Evolutionary conservation across 257 asterid genomes (phyloP), one percentile per base, ranked within the genome.

Genomic region (Salvia rosmarinus): DNA sequence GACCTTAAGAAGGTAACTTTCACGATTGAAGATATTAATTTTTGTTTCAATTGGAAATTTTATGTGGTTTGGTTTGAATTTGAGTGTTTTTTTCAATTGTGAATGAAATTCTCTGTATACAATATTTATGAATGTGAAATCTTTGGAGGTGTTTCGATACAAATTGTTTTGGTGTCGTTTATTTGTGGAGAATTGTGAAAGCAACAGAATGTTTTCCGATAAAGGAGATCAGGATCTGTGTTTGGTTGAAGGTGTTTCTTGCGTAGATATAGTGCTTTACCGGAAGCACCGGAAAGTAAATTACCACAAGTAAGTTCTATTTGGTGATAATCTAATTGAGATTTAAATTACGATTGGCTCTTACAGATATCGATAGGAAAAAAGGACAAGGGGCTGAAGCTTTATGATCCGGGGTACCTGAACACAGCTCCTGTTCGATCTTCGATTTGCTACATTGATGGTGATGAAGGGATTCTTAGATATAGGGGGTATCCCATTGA

Each of bases 361-460:
- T 63, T 78, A 63, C 91, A 92, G 98, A 90, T 92, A 80, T 81
- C 85, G 64, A 69, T 84, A 0, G 96, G 88, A 35, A 75, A 87
- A 63, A 51, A 80, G 80, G 99, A 94, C 79, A 94, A 94, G 85
- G 99, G 99, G 79, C 90, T 94, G 66, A 94, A 94, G 84, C 95
- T 94, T 54, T 94, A 91, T 76, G 99, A 94, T 83, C 99, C 99
- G 0, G 99, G 99, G 21, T 94, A 94, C 80, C 95, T 91, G 58
- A 94, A 94, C 78, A 94, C 98, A 5, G 99, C 99, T 64, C 99
- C 99, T 0, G 99, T 94, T 19, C 83, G 95, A 64, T 94, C 99
- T 13, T 89, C 98, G 2, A 88, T 94, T 68, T 91, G 89, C 73
- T 94, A 94, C 71, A 94, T 94, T 42, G 98, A 94, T 79, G 99